Conservation (phyloP, 2,329 filamentous ascomycete genomes). For the Aspergillus sp. region DNA sequence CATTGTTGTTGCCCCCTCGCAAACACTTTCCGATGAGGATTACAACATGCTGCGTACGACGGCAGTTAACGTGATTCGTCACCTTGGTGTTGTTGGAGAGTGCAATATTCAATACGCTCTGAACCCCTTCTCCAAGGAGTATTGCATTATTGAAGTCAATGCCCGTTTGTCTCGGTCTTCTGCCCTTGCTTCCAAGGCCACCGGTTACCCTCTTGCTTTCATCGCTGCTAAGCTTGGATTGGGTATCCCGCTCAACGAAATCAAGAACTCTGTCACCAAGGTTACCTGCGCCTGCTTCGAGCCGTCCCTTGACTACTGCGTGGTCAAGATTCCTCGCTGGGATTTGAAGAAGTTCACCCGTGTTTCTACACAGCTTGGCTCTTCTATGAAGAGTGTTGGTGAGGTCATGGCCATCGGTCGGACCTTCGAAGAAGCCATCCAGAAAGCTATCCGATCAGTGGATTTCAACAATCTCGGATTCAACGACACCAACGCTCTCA, state of each 20-base stretch:
- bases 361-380: conserved; percentile 92
- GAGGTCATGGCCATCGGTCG: conserved; percentile 98
- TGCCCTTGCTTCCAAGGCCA: conserved; percentile 93
- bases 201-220: conserved; percentile 92
- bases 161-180: conserved; percentile 93
- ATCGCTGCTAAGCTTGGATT: conserved; percentile 96
- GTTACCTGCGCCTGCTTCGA: conserved; percentile 97
- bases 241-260: conserved; percentile 91
- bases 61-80: conserved; percentile 93
- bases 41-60: conserved; percentile 99
- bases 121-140: conserved; percentile 92
- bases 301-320: conserved; percentile 95
- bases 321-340: conserved; percentile 98
- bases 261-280: conserved; percentile 93
- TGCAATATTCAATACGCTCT: conserved; percentile 99
- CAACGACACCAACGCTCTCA: conserved; percentile 84
- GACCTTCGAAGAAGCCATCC: conserved; percentile 96
- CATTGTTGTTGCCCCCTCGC: conserved; percentile 95
- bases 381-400: conserved; percentile 99
- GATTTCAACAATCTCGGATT: conserved; percentile 96
- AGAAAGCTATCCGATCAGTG: conserved; percentile 94
- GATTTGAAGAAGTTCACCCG: conserved; percentile 98
- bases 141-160: conserved; percentile 99
- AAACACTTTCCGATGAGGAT: conserved; percentile 94
- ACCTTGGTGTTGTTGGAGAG: conserved; percentile 95